A percentile compares a stretch with the other conserved stretches of the same genome.
phyloP scores from a whole-genome alignment of 2,329 filamentous ascomycete genomes.

The Xylariaceae sp. region DNA sequence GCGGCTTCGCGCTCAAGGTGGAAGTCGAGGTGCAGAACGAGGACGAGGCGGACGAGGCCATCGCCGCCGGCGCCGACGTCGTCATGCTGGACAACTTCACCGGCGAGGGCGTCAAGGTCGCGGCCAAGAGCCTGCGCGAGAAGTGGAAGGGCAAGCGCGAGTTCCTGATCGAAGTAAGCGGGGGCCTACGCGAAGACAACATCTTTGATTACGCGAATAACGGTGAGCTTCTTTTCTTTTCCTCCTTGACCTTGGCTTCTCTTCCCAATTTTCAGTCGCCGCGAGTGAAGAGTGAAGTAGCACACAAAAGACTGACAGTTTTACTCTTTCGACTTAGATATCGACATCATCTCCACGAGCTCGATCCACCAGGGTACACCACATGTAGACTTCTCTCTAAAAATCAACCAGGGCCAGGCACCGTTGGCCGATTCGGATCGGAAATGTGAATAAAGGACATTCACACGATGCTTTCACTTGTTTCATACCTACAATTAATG shows the following conservation, averaged over 20 bases:
- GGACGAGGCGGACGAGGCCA: conserved; percentile 84
- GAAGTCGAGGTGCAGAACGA: conserved; percentile 93
- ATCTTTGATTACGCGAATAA: conserved; percentile 74
- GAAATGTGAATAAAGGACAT: not conserved
- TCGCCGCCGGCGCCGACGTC: conserved; percentile 84
- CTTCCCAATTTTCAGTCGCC: conserved; percentile 5
- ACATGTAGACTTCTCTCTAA: conserved; percentile 93
- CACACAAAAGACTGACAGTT: conserved; percentile 2
- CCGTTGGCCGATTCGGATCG: conserved; percentile 2
- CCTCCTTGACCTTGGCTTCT: not conserved
- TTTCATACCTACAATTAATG: not conserved
- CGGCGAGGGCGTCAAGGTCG: conserved; percentile 67
- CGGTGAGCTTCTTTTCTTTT: conserved; percentile 52
- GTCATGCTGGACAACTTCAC: conserved; percentile 98
- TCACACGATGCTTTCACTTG: too few relatives aligned
- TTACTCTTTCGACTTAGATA: conserved; percentile 46
- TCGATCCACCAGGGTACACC: conserved; percentile 94
- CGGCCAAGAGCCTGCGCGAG: conserved; percentile 70
- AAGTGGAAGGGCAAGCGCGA: conserved; percentile 69
- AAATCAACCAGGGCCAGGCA: conserved; percentile 55
- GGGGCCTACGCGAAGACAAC: conserved; percentile 80
- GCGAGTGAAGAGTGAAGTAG: conserved; percentile 12
- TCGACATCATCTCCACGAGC: conserved; percentile 94
- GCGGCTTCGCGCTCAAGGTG: conserved; percentile 87
- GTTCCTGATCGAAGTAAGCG: conserved; percentile 87